Conservation (phyloP, 192 early-diverging fungal species). For the Tieghemiomyces parasiticus region DNA sequence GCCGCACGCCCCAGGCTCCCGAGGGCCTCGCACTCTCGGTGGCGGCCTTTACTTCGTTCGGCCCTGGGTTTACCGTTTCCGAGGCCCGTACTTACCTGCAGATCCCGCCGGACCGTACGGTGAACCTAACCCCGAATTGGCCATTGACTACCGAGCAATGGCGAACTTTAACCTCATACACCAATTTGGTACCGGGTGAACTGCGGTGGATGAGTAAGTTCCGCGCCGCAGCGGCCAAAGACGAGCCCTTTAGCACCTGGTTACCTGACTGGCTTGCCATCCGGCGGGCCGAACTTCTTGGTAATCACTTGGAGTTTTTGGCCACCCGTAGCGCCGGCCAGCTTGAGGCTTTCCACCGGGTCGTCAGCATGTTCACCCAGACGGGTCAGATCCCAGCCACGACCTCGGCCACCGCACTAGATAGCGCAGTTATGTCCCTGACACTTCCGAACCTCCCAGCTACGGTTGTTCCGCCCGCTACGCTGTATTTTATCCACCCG, state of each 20-base stretch:
- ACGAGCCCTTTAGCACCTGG: not conserved
- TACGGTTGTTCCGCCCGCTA: not conserved
- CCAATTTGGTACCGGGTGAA: not conserved
- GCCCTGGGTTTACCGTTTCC: too few species aligned
- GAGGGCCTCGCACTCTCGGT: too few species aligned
- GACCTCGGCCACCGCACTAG: not conserved
- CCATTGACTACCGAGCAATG: not conserved
- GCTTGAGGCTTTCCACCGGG: not conserved
- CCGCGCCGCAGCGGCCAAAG: not conserved
- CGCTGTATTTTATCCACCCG: not conserved
- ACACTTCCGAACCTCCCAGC: not conserved
- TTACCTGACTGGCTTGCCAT: not conserved
- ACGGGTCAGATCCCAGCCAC: not conserved
- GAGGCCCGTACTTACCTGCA: too few species aligned
- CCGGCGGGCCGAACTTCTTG: not conserved
- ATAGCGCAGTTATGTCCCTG: not conserved
- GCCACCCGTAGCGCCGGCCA: not conserved
- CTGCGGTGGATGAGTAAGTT: not conserved
- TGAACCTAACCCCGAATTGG: not conserved
- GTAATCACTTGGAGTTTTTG: not conserved
- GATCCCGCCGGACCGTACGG: too few species aligned
- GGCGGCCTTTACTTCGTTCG: too few species aligned
- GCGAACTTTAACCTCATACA: not conserved
- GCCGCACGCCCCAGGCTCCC: too few species aligned
- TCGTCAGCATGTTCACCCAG: too few species aligned